Percentiles rank a stretch among this genome's conserved stretches.
Conservation (phyloP, 768 basidiomycete genomes). For the Leccinellum albellum region DNA sequence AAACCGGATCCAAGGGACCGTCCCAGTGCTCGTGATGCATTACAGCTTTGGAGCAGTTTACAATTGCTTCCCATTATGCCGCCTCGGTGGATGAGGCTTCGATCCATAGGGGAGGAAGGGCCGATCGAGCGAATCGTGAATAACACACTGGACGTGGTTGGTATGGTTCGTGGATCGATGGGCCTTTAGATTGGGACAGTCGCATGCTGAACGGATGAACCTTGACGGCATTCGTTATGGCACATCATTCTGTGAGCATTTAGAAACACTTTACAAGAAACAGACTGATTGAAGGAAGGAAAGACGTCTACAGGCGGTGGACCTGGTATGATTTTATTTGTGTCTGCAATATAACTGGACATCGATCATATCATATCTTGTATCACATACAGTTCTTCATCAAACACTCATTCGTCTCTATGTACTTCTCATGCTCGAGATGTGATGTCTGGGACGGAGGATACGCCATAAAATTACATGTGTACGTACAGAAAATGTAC, state of each 20-base stretch:
- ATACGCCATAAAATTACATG: no score
- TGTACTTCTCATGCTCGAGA: no score
- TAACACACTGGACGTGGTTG: conserved; percentile 10
- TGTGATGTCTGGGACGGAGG: no score
- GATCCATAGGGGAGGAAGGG: conserved; percentile 3
- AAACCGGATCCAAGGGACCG: conserved; percentile 4
- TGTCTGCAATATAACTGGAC: no score
- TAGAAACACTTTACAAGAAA: neutral
- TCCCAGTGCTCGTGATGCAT: neutral
- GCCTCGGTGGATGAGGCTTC: conserved; percentile 10
- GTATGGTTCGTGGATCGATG: conserved; percentile 9
- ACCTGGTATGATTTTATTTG: no score
- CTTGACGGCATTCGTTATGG: neutral
- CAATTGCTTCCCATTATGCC: neutral
- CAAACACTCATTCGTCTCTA: no score
- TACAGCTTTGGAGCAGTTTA: conserved; percentile 9
- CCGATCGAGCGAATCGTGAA: conserved; percentile 14
- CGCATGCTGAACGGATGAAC: no score
- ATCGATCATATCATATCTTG: no score
- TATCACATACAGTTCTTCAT: no score
- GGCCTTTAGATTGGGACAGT: neutral
- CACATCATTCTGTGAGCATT: neutral
- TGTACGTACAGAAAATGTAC: no score
- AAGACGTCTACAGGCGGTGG: no score
- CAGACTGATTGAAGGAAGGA: no score